phyloP scores from a whole-genome alignment of 306 rosid species.

The Cucurbita maxima region DNA sequence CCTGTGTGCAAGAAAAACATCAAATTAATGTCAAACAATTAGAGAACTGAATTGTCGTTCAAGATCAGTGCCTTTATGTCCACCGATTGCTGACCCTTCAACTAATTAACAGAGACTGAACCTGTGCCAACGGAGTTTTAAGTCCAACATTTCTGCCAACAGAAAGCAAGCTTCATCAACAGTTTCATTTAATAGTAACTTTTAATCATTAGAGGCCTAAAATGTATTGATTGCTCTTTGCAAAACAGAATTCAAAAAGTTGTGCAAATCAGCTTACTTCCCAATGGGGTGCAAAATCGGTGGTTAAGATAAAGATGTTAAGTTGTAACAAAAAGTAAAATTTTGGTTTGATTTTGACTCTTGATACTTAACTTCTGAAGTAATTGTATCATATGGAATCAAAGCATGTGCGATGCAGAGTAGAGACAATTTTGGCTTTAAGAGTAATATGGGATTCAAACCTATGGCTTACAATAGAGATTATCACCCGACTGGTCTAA shows the following conservation, averaged over 20 bases:
- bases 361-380: neutral
- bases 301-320: neutral
- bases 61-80: neutral
- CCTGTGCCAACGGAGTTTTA: neutral
- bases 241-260: neutral
- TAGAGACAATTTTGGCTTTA: neutral
- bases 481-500: neutral
- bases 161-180: neutral
- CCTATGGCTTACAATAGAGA: neutral
- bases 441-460: neutral
- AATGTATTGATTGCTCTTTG: neutral
- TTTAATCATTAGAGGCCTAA: neutral
- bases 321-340: slow-evolving; percentile 2
- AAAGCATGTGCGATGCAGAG: neutral
- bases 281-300: slow-evolving; percentile 3
- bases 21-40: slow-evolving; percentile 7
- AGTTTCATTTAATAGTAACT: neutral
- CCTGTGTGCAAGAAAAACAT: neutral
- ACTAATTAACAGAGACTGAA: slow-evolving; percentile 1
- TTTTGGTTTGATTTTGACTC: neutral
- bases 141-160: slow-evolving; percentile 8
- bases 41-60: neutral
- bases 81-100: neutral
- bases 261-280: neutral
- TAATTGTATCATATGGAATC: neutral